Evolutionary conservation across 805 yeast species (phyloP).

Genomic region (Torulaspora maleeae): DNA sequence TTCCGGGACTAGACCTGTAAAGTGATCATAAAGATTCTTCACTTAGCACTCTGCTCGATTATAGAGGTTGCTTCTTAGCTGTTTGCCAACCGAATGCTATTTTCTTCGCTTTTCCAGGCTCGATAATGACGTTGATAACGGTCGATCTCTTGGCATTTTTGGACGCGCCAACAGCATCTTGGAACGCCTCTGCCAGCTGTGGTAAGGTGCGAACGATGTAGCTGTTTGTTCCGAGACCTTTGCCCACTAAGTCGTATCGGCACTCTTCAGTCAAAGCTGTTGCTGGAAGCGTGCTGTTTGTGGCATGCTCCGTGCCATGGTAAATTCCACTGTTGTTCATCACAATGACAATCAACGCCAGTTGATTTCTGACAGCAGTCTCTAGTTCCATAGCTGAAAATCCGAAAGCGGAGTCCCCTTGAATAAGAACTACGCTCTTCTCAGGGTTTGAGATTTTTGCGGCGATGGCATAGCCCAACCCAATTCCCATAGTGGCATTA

Average conservation of each 20-base stretch:
- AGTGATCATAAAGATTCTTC: not conserved
- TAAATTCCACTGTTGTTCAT: conserved; percentile 73
- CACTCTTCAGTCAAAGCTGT: conserved; percentile 57
- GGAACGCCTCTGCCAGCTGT: conserved; percentile 38
- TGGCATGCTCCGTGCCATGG: conserved; percentile 48
- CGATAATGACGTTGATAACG: conserved; percentile 58
- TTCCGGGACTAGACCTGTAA: too few relatives aligned
- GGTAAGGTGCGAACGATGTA: conserved; percentile 40
- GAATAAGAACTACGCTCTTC: conserved; percentile 51
- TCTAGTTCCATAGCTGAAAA: conserved; percentile 71
- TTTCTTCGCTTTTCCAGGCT: conserved; percentile 50
- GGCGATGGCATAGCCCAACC: conserved; percentile 65
- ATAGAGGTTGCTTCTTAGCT: conserved; percentile 1
- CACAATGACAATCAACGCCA: conserved; percentile 55
- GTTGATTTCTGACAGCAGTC: conserved; percentile 51
- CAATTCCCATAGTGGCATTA: conserved; percentile 75
- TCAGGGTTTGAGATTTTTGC: conserved; percentile 46
- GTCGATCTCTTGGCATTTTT: conserved; percentile 35
- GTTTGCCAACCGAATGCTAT: conserved; percentile 66
- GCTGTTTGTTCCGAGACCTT: conserved; percentile 55
- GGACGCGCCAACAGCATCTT: conserved; percentile 36
- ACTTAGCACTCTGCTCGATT: not conserved
- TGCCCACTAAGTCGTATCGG: conserved; percentile 52
- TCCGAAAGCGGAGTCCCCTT: conserved; percentile 77
- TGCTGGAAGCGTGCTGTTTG: conserved; percentile 41